Base-by-base conservation (phyloP, 345 rosid genomes). In the Eucalyptus cloeziana region DNA sequence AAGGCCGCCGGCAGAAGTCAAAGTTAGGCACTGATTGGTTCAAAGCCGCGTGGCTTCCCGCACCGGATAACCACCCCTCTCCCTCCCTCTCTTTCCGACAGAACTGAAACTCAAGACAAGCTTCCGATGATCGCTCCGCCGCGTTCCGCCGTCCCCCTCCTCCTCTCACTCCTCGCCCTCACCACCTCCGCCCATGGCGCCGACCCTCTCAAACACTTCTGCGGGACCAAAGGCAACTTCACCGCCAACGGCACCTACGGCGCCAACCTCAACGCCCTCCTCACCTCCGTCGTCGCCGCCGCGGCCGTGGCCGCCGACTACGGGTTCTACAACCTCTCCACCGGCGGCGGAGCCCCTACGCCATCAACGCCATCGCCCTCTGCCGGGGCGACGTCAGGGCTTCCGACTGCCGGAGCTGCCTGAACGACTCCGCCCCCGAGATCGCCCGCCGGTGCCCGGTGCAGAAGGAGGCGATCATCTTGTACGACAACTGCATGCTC, bases 301-400 rank as follows among this genome's bases (percentile, higher is more conserved):
- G 31, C 64, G 4, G n/a, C 64, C 6, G 3, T 3, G 2, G 4
- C 14, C 4, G 31, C 4, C 1, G 7, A 13, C 7, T 6, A 6
- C 16, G 8, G 69, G 4, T 60, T 60, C 69, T 60, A 60, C 31
- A 27, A 60, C 31, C 31, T 60, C 15, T 60, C 31, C 8, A 4
- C 69, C 4, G 31, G 16, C 14, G 31, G 67, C 31, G 3, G 31
- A 60, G 16, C 69, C 4, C 69, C 31, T 1, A 60, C 0, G 4
- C 69, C 31, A 16, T 27, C 69, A 60, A 60, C 15, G 69, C 31
- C 31, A 27, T 60, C 69, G 31, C 16, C 69, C 69, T 60, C 31
- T 60, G 31, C 31, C 31, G 16, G n/a, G 69, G 69, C 69, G 31
- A 60, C 8, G 16, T 60, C 16, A 3, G 31, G 69, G 8, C 15